phyloP scores from a whole-genome alignment of 2,329 filamentous ascomycete species.

The Blumeria hordei region DNA sequence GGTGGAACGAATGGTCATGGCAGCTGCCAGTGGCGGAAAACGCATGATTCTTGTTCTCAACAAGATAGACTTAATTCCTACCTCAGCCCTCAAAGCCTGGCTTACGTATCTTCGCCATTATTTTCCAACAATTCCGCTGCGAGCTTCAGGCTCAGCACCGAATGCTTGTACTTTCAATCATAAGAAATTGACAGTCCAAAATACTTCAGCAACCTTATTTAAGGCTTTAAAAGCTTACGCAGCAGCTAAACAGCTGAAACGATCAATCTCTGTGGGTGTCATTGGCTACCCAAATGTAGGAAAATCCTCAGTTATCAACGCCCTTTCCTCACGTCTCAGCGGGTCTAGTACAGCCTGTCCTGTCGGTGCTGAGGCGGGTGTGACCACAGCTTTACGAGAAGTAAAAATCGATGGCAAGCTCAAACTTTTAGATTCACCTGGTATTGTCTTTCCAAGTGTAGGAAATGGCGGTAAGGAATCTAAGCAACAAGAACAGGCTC shows the following conservation, averaged over 20 bases:
- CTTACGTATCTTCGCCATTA: constrained; percentile 62
- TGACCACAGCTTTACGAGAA: constrained; percentile 67
- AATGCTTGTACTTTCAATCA: constrained; percentile 87
- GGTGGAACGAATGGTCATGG: constrained; percentile 76
- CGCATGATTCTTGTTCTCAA: constrained; percentile 77
- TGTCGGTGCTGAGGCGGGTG: constrained; percentile 72
- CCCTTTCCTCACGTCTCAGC: constrained; percentile 54
- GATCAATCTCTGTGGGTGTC: constrained; percentile 72
- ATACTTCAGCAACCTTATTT: constrained; percentile 65
- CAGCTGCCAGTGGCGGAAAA: constrained; percentile 63
- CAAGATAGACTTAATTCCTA: constrained; percentile 82
- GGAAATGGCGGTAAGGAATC: constrained; percentile 27
- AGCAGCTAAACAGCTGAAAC: constrained; percentile 61
- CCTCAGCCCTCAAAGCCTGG: constrained; percentile 63
- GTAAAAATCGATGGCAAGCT: constrained; percentile 92
- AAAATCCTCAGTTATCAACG: constrained; percentile 92
- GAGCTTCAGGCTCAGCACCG: constrained; percentile 56
- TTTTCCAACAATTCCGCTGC: constrained; percentile 76
- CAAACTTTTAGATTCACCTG: constrained; percentile 78
- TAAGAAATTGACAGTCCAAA: constrained; percentile 66
- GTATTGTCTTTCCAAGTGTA: constrained; percentile 72
- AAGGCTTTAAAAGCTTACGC: constrained; percentile 77
- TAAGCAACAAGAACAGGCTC: constrained; percentile 50
- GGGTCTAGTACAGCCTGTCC: constrained; percentile 53
- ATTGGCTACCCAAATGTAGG: constrained; percentile 93